Evolutionary conservation across 345 rosid genomes (phyloP).

Genomic region (Eutrema heterophyllum): DNA sequence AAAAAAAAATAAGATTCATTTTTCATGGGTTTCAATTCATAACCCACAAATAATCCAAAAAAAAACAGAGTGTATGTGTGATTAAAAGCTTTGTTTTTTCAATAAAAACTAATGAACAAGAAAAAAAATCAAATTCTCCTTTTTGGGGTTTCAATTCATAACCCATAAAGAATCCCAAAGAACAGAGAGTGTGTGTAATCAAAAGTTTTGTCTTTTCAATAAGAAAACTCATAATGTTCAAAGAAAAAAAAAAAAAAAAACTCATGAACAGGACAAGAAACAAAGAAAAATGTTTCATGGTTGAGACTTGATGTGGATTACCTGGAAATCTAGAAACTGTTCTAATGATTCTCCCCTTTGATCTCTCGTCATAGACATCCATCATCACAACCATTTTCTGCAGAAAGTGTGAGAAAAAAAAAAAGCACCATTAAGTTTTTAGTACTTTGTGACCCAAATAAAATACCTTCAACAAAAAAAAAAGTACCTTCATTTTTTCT

Average conservation of each 20-base stretch:
- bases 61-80: not conserved
- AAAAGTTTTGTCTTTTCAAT: not conserved
- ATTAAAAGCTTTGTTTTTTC: not conserved
- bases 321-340: constrained; percentile 49
- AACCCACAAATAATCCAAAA: not conserved
- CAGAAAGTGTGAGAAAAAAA: not conserved
- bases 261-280: not conserved
- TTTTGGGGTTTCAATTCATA: not conserved
- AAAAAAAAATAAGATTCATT: not conserved
- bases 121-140: not conserved
- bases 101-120: not conserved
- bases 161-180: not conserved
- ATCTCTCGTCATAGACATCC: constrained; percentile 44
- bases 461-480: not conserved
- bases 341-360: constrained; percentile 48
- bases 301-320: not conserved
- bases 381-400: constrained; percentile 69
- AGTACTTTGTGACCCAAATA: not conserved
- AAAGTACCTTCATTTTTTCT: constrained; percentile 12
- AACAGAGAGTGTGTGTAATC: not conserved
- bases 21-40: not conserved
- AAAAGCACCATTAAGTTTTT: not conserved
- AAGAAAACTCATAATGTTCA: not conserved
- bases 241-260: not conserved
- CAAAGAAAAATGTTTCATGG: not conserved